Evolutionary conservation across 208 protist genomes (phyloP), one percentile per base, ranked within the genome.

Genomic region (Trypanosoma scelopori): DNA sequence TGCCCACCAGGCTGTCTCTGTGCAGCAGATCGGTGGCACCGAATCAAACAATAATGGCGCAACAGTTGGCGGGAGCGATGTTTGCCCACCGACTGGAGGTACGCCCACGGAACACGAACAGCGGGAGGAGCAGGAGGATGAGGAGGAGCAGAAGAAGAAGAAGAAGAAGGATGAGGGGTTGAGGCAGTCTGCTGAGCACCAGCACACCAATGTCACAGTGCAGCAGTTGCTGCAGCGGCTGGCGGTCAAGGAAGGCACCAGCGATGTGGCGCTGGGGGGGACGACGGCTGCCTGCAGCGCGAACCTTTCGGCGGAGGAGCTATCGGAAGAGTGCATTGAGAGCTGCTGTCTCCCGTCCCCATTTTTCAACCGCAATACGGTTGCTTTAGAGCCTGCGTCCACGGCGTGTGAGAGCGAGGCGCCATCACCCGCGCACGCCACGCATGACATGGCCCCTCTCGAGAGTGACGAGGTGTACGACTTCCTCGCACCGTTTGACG

Each of bases 1-100:
- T 30, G 74, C 63, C 3, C 65, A 76, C 48, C 82, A 85, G 51
- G 82, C 82, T 11, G 69, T 83, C n/a, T 71, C 78, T 35, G 78
- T 88, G 35, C 62, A 78, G 56, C 60, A 75, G 9, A 20, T 63
- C 18, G 22, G 13, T 39, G 22, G 7, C n/a, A 5, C 1, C 20
- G 37, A 66, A 20, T 43, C 18, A 37, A 39, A 50, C 25, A 55
- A 58, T 0, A 43, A 41, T 28, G 39, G 23, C 20, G 22, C 48
- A 20, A 37, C 27, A 53, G 32, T 37, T 9, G 32, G 32, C 32
- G 9, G 5, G 3, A 9, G 32, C 5, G 32, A 37, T 37, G 32
- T 37, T 37, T 37, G 5, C 9, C 32, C 32, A 37, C 32, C 5
- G 32, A 9, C 32, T 37, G 32, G 9, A 9, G 9, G 9, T 9